Conservation (phyloP, 2,329 filamentous ascomycete species). For the Ceratocystis cacaofunesta region DNA sequence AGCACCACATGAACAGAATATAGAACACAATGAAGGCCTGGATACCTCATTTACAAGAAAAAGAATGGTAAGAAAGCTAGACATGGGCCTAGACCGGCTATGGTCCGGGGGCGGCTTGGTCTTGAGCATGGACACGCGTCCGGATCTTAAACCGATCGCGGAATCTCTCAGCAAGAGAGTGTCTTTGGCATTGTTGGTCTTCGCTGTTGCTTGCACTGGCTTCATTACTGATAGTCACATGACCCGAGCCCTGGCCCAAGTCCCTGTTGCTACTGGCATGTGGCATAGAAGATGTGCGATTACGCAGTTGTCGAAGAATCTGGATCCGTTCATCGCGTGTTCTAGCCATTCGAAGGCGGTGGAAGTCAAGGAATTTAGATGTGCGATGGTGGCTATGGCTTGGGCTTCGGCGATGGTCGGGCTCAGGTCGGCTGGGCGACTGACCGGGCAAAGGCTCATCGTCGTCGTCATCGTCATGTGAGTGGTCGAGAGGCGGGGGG, state of each 20-base stretch:
- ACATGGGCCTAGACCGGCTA: not conserved
- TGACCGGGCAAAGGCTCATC: slow-evolving; percentile 25
- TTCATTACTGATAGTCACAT: not conserved
- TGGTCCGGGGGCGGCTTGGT: not conserved
- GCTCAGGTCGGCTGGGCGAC: slow-evolving; percentile 21
- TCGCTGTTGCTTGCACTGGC: slow-evolving; percentile 16
- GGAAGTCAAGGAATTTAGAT: slow-evolving; percentile 41
- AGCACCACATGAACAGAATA: not conserved
- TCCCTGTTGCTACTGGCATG: not conserved
- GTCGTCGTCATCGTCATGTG: slow-evolving; percentile 19
- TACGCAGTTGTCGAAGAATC: slow-evolving; percentile 34
- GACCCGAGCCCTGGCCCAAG: not conserved
- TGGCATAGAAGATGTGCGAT: slow-evolving; percentile 1
- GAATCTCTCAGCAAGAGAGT: slow-evolving; percentile 35
- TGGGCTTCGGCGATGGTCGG: not conserved
- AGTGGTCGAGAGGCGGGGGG: slow-evolving; percentile 31
- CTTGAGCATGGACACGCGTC: slow-evolving; percentile 28
- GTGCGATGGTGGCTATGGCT: slow-evolving; percentile 23
- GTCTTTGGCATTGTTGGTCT: slow-evolving; percentile 26
- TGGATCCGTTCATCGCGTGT: slow-evolving; percentile 45
- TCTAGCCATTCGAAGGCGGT: slow-evolving; percentile 42
- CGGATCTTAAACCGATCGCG: slow-evolving; percentile 39
- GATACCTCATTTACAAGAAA: not conserved
- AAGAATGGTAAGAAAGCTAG: not conserved
- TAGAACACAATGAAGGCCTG: not conserved